Conservation (phyloP, 2,329 filamentous ascomycete species). For the Beauveria medogensis region DNA sequence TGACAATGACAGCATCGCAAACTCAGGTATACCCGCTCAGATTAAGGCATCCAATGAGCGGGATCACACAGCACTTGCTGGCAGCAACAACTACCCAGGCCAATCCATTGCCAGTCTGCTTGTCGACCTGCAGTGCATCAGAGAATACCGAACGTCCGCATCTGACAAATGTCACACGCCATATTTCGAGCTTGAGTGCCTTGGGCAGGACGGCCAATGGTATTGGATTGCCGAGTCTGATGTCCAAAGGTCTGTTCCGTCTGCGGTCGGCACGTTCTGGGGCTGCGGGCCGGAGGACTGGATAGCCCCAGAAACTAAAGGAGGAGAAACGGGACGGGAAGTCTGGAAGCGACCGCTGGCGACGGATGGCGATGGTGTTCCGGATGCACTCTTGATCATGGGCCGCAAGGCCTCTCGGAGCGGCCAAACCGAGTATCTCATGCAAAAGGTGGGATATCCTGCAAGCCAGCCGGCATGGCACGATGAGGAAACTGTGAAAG, state of each 20-base stretch:
- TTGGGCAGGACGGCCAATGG: not conserved
- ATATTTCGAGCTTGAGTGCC: slow-evolving; percentile 1
- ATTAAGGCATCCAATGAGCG: not conserved
- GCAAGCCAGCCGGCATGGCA: not conserved
- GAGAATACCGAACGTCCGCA: not conserved
- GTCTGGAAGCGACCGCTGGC: slow-evolving; percentile 1
- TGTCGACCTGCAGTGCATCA: not conserved
- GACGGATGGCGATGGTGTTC: not conserved
- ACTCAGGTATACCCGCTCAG: not conserved
- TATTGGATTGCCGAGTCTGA: not conserved
- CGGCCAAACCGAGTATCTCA: not conserved
- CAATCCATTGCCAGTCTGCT: not conserved
- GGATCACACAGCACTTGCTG: not conserved
- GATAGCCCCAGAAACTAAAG: not conserved
- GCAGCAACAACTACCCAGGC: not conserved
- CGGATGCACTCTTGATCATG: slow-evolving; percentile 3
- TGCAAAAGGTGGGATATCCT: slow-evolving; percentile 2
- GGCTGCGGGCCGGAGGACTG: not conserved
- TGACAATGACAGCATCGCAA: not conserved
- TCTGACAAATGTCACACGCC: not conserved
- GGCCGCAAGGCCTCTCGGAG: not conserved
- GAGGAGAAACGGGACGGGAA: not conserved
- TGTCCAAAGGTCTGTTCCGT: not conserved
- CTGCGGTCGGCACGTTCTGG: slow-evolving; percentile 1
- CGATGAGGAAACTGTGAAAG: not conserved